Evolutionary conservation across 2,329 filamentous ascomycete genomes (phyloP).

Genomic region (Colletotrichum sp.): DNA sequence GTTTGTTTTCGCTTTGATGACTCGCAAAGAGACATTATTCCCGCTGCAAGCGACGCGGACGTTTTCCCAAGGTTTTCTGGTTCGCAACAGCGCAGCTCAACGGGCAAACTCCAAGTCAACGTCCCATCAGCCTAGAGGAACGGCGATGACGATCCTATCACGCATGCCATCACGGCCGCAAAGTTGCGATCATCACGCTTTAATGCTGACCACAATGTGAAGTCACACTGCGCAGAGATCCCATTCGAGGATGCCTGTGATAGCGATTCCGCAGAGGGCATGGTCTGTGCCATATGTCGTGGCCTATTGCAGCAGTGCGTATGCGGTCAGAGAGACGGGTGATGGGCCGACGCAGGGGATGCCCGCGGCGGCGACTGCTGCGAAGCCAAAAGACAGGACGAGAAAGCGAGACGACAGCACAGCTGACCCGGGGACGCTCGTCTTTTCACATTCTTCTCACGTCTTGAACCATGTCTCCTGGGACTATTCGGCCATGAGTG

Average conservation of each 20-base stretch:
- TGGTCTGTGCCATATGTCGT: neutral
- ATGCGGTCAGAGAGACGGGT: constrained; percentile 11
- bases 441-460: constrained; percentile 17
- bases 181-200: constrained; percentile 10
- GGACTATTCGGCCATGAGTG: constrained; percentile 4
- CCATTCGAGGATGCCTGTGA: constrained; percentile 17
- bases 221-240: constrained; percentile 15
- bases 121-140: neutral
- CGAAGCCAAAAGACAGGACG: neutral
- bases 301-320: constrained; percentile 15
- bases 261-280: neutral
- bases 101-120: neutral
- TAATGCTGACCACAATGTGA: constrained; percentile 14
- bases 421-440: constrained; percentile 5
- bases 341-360: constrained; percentile 9
- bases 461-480: neutral
- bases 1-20: constrained; percentile 13
- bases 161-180: neutral
- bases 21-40: neutral
- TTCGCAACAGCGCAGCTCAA: neutral
- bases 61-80: neutral
- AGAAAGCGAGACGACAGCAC: neutral
- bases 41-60: constrained; percentile 2
- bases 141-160: neutral
- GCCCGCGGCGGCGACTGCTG: neutral